Percentiles rank a stretch among this genome's conserved stretches.
phyloP scores from a whole-genome alignment of 768 basidiomycete genomes.

The Crepidotus variabilis region DNA sequence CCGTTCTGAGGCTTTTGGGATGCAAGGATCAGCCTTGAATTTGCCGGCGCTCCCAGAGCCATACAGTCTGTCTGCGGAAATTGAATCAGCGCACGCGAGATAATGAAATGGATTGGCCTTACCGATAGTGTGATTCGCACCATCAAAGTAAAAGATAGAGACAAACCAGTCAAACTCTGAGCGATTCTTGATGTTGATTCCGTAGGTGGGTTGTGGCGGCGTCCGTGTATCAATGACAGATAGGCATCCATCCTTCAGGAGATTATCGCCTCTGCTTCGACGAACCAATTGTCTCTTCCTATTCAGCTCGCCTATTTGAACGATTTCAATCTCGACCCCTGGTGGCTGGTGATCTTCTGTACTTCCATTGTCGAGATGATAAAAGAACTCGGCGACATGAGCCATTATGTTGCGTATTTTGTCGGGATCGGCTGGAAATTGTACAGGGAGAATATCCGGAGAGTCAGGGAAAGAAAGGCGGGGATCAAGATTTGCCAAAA shows the following conservation, averaged over 20 bases:
- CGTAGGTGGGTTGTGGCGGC: neutral
- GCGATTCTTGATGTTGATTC: neutral
- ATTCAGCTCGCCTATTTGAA: neutral
- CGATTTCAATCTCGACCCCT: neutral
- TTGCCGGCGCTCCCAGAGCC: neutral
- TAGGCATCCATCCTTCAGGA: neutral
- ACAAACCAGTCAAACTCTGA: neutral
- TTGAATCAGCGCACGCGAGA: neutral
- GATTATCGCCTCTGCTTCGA: neutral
- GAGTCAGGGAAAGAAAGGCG: neutral
- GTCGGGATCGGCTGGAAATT: neutral
- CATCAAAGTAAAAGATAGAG: neutral
- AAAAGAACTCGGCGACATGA: neutral
- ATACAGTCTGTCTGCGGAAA: neutral
- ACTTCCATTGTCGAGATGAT: neutral
- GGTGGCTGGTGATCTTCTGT: neutral
- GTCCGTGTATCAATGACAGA: neutral
- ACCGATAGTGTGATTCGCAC: neutral
- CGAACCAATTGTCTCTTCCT: neutral
- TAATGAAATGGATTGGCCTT: neutral
- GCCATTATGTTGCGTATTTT: neutral
- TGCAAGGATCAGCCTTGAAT: neutral
- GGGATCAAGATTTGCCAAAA: neutral
- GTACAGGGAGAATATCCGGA: neutral
- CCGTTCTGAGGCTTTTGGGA: neutral